Evolutionary conservation across 495 filamentous ascomycete genomes (phyloP), one percentile per base, ranked within the genome.

Genomic region (Articulospora tetracladia): DNA sequence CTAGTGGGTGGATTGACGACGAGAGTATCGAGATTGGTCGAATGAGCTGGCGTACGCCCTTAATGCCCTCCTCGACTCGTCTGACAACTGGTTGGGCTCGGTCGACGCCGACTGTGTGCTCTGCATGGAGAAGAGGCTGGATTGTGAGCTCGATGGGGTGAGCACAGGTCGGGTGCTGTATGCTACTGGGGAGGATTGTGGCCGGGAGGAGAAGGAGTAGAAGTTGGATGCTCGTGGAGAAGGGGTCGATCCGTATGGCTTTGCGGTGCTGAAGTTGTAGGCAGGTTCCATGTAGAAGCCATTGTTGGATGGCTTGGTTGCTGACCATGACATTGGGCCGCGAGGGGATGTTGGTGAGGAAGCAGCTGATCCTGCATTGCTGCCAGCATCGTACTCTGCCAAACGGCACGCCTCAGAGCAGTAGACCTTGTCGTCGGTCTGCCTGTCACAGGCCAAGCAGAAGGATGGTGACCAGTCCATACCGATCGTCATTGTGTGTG

Each of bases 371-470:
- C 79, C 77, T n/a, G 76, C 65, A 19, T 76, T 72, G 49, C 77
- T 76, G 7, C 82, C 79, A 36, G 83, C 82, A 72, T 96, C 91
- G 63, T 93, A 82, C 71, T 97, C 94, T 54, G 90, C 88, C 47
- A 97, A 79, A 44, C 91, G 84, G 78, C 93, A 98, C 24, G 88
- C 84, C 77, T 98, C 92, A 25, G 92, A 96, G 84, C 93, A 98
- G 76, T 97, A 98, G 25, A 84, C 78, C 61, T 82, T 82, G 61
- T 88, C 88, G 53, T 83, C 81, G 57, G 88, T 94, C 74, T 96
- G 90, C 72, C 86, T 85, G 74, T 97, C 93, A 79, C 93, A 98
- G 79, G 87, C 86, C 60, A 98, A 86, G 77, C 93, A 98, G 83
- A 90, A 96, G 73, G 97, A 91, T 64, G 85, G 89, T 63, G 88